phyloP scores from a whole-genome alignment of 176 grass and related monocot species.

The Dactylis glomerata region DNA sequence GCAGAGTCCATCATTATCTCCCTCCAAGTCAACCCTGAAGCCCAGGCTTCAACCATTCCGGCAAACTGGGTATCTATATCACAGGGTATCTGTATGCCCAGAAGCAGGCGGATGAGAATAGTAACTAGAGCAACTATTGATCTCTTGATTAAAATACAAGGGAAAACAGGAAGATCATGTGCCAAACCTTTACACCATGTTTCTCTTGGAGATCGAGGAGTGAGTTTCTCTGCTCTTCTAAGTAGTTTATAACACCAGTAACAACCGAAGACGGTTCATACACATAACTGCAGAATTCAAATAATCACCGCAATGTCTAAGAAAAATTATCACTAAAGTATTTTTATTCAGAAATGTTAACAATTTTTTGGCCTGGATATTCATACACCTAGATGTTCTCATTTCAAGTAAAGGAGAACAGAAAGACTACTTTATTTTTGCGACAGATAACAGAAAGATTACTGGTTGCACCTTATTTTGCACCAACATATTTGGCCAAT shows the following conservation, averaged over 20 bases:
- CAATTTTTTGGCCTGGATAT: not conserved
- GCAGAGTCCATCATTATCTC: constrained; percentile 99
- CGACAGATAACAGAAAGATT: not conserved
- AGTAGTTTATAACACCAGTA: constrained; percentile 71
- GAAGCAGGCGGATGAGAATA: constrained; percentile 26
- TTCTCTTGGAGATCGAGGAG: constrained; percentile 85
- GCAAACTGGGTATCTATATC: constrained; percentile 87
- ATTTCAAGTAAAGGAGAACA: not conserved
- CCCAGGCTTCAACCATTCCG: constrained; percentile 99
- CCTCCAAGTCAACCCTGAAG: constrained; percentile 91
- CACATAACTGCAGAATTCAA: constrained; percentile 65
- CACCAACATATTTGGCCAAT: not conserved
- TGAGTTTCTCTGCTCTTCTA: constrained; percentile 83
- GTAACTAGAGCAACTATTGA: not conserved
- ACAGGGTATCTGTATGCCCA: constrained; percentile 69
- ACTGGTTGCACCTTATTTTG: not conserved
- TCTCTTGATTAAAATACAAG: not conserved
- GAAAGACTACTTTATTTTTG: not conserved
- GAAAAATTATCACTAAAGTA: not conserved
- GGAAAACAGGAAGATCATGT: constrained; percentile 17
- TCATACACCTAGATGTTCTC: not conserved
- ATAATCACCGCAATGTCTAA: not conserved
- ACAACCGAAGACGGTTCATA: constrained; percentile 92
- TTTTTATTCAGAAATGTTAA: not conserved
- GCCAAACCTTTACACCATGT: constrained; percentile 69